Conservation (phyloP, 1,284 basidiomycete genomes). For the Cutaneotrichosporon dermatis region DNA sequence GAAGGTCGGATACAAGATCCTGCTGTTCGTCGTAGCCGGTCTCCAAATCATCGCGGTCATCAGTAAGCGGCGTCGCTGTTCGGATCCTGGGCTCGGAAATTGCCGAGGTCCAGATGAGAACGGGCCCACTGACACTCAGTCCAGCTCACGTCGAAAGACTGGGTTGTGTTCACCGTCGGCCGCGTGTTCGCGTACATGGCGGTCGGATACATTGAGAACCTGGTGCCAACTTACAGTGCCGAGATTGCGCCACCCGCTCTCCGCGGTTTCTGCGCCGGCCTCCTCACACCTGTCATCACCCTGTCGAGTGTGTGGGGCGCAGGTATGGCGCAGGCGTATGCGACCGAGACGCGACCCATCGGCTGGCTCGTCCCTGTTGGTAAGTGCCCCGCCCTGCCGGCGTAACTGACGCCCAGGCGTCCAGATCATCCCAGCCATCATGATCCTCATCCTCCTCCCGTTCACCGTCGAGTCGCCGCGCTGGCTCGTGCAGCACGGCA, state of each 20-base stretch:
- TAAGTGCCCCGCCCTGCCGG: not conserved
- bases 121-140: slow-evolving; percentile 5
- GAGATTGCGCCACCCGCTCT: slow-evolving; percentile 21
- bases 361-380: slow-evolving; percentile 25
- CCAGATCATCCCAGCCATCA: slow-evolving; percentile 17
- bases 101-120: too few species aligned
- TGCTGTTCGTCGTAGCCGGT: slow-evolving; percentile 8
- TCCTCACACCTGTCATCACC: slow-evolving; percentile 15
- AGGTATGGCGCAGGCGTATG: slow-evolving; percentile 16
- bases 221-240: slow-evolving; percentile 22
- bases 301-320: slow-evolving; percentile 13
- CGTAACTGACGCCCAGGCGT: slow-evolving; percentile 3
- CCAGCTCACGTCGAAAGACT: slow-evolving; percentile 16
- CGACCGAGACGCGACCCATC: slow-evolving; percentile 8
- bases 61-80: slow-evolving; percentile 18
- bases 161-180: slow-evolving; percentile 22
- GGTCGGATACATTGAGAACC: slow-evolving; percentile 25
- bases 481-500: slow-evolving; percentile 22
- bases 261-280: slow-evolving; percentile 22
- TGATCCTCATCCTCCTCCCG: slow-evolving; percentile 10
- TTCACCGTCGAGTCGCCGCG: slow-evolving; percentile 26
- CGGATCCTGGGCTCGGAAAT: too few species aligned
- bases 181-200: slow-evolving; percentile 25
- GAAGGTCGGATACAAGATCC: slow-evolving; percentile 18
- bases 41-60: slow-evolving; percentile 22